phyloP scores from a whole-genome alignment of 352 stramenopile species.

The Phytophthora vignae region DNA sequence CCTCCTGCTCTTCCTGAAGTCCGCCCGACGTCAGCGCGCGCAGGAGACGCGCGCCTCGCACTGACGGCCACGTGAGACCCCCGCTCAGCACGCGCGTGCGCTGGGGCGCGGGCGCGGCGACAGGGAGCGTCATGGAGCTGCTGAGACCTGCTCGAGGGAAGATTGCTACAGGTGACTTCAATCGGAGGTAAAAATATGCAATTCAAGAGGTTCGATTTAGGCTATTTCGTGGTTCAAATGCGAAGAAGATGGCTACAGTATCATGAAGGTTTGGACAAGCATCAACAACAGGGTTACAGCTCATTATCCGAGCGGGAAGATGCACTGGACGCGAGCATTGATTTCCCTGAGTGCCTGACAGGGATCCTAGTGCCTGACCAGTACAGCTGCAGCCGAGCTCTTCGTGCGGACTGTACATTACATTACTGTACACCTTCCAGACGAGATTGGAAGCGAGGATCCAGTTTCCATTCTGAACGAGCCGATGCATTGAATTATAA shows the following conservation, averaged over 20 bases:
- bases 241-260: neutral
- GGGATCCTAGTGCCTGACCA: too few species aligned
- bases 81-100: slow-evolving; percentile 31
- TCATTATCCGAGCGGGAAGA: too few species aligned
- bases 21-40: slow-evolving; percentile 21
- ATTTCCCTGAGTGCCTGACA: too few species aligned
- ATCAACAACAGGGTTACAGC: too few species aligned
- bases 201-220: neutral
- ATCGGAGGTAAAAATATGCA: slow-evolving; percentile 10
- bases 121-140: slow-evolving; percentile 6
- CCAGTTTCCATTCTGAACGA: too few species aligned
- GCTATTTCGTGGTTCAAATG: neutral
- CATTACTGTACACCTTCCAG: too few species aligned
- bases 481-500: too few species aligned
- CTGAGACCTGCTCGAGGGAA: neutral
- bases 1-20: slow-evolving; percentile 4
- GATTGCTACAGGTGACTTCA: slow-evolving; percentile 17
- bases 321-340: too few species aligned
- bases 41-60: slow-evolving; percentile 52
- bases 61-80: slow-evolving; percentile 57
- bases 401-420: too few species aligned
- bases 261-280: neutral
- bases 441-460: too few species aligned
- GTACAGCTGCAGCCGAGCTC: too few species aligned
- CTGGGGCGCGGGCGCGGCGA: neutral